Conservation (phyloP, 106 monocot genomes). For the Platanthera zijinensis region DNA sequence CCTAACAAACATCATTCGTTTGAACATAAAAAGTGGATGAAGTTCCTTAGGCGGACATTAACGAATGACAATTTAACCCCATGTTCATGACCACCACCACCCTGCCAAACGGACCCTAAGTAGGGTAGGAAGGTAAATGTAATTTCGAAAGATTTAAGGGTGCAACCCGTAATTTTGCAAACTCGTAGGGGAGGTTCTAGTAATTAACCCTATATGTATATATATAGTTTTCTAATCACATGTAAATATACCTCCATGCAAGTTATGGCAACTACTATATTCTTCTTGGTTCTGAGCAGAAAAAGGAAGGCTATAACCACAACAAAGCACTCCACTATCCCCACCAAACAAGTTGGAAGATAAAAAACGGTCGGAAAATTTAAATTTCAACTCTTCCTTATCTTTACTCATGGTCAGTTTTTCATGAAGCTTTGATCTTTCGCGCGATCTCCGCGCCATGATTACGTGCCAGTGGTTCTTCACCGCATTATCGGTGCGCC, state of each 20-base stretch:
- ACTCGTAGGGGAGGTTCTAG: no score
- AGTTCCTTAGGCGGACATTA: no score
- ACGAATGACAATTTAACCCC: no score
- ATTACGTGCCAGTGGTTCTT: constrained; percentile 73
- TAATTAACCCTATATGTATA: no score
- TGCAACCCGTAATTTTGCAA: no score
- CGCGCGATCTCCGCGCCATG: constrained; percentile 29
- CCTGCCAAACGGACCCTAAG: no score
- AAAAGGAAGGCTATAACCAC: not conserved
- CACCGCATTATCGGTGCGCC: constrained; percentile 53
- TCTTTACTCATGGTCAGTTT: not conserved
- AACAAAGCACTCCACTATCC: not conserved
- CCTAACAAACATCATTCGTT: no score
- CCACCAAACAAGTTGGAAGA: not conserved
- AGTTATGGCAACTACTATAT: not conserved
- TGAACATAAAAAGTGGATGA: no score
- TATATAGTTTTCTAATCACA: no score
- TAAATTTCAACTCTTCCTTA: not conserved
- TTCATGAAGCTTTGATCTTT: constrained; percentile 4
- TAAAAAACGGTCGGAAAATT: not conserved
- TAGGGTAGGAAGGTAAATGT: no score
- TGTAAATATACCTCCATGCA: not conserved
- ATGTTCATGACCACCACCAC: no score
- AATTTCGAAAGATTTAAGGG: no score
- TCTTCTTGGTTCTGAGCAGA: not conserved